Evolutionary conservation across 805 yeast species (phyloP).

Genomic region (Saturnispora sekii): DNA sequence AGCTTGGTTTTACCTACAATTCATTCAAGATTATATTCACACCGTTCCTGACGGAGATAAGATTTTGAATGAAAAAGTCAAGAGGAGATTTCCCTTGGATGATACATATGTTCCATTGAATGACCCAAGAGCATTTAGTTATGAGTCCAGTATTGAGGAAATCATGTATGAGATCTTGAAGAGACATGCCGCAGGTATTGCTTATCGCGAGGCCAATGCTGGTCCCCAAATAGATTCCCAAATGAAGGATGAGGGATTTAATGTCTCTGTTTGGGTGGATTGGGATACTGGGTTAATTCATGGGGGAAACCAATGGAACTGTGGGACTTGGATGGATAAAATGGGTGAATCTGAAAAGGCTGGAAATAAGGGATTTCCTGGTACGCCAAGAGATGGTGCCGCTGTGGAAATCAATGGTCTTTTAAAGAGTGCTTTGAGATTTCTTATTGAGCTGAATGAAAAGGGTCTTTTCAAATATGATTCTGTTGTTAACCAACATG

Average conservation of each 20-base stretch:
- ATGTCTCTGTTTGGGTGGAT: conserved; percentile 70
- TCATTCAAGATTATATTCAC: conserved; percentile 72
- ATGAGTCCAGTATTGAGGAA: conserved; percentile 62
- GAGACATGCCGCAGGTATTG: conserved; percentile 86
- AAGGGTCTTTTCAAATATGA: conserved; percentile 48
- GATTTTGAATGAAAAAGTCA: conserved; percentile 62
- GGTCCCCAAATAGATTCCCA: conserved; percentile 83
- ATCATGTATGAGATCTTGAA: conserved; percentile 69
- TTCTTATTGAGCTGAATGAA: conserved; percentile 51
- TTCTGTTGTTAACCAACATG: conserved; percentile 50
- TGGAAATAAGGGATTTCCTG: conserved; percentile 84
- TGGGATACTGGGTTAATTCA: conserved; percentile 82
- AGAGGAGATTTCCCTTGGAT: conserved; percentile 74
- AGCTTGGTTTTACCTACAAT: conserved; percentile 86
- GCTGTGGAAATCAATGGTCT: conserved; percentile 88
- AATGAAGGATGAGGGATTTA: conserved; percentile 88
- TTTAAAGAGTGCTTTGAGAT: conserved; percentile 73
- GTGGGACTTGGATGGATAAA: conserved; percentile 99
- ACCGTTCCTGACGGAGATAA: conserved; percentile 58
- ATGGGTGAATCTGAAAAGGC: conserved; percentile 93
- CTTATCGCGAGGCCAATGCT: conserved; percentile 91
- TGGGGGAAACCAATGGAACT: conserved; percentile 88
- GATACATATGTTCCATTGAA: conserved; percentile 65
- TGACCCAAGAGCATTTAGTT: conserved; percentile 67
- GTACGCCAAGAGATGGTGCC: conserved; percentile 97